These are phyloP conservation scores for Eragrostis nindensis DNA, from an alignment of 176 grass and related monocot genomes.

Conservation along the genomic window DNA sequence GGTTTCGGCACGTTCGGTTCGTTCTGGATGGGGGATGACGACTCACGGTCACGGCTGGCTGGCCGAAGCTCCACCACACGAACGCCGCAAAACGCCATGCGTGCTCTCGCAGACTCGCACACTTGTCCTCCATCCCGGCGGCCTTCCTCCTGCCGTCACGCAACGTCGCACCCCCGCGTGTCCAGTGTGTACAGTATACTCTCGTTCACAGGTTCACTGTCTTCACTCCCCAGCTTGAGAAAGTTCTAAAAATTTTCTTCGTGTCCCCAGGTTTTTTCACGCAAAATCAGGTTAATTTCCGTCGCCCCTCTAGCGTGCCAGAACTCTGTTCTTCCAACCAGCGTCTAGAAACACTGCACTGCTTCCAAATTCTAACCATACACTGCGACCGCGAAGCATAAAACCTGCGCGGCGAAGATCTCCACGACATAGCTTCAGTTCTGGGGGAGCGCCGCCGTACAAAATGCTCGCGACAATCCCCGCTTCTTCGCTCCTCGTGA, in stretches of 20 bases:
- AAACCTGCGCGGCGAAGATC: not conserved
- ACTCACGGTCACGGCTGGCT: not conserved
- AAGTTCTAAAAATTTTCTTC: not conserved
- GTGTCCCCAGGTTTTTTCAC: not conserved
- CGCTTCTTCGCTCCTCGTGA: conserved; percentile 7
- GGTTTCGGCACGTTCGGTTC: not conserved
- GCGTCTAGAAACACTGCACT: conserved; percentile 25
- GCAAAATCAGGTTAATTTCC: not conserved
- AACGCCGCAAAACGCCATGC: conserved; percentile 40
- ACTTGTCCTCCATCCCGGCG: not conserved
- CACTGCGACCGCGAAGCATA: not conserved
- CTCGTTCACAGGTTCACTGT: too few species aligned
- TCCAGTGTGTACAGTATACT: not conserved
- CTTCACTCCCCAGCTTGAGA: not conserved
- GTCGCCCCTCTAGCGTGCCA: conserved; percentile 12
- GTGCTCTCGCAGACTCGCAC: not conserved
- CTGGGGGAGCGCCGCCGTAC: not conserved
- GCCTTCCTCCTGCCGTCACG: conserved; percentile 62
- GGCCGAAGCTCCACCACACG: conserved; percentile 48
- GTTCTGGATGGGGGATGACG: not conserved
- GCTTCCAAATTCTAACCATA: not conserved
- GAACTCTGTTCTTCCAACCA: conserved; percentile 4
- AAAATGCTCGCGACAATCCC: conserved; percentile 39
- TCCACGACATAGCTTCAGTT: not conserved
- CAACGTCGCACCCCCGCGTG: not conserved